Percentiles rank a stretch among this genome's conserved stretches.
These are phyloP conservation scores for Aspergillus tamarii DNA, from an alignment of 2,329 filamentous ascomycete genomes.

Conservation along the genomic window DNA sequence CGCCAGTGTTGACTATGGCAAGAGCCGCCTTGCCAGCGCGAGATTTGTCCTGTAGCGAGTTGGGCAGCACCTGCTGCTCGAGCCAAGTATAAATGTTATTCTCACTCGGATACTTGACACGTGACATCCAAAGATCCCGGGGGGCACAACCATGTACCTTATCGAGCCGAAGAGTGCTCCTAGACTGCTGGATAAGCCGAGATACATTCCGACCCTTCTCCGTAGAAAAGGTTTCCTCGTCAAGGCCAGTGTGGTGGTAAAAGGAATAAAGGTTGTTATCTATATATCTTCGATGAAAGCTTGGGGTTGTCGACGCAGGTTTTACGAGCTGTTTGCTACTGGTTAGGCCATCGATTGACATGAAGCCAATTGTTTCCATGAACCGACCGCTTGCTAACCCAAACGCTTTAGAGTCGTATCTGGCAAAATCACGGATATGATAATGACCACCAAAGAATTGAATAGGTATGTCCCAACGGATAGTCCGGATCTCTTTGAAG, in stretches of 20 bases:
- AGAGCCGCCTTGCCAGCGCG: constrained; percentile 65
- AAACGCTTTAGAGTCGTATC: constrained; percentile 76
- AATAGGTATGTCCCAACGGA: constrained; percentile 81
- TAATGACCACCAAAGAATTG: constrained; percentile 90
- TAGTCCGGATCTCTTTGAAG: constrained; percentile 74
- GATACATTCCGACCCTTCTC: constrained; percentile 73
- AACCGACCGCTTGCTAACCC: constrained; percentile 88
- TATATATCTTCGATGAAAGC: constrained; percentile 81
- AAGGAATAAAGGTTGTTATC: constrained; percentile 90
- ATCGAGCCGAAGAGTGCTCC: constrained; percentile 73
- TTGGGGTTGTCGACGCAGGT: constrained; percentile 43
- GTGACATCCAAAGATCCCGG: constrained; percentile 77
- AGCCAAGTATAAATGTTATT: constrained; percentile 84
- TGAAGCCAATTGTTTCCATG: constrained; percentile 93
- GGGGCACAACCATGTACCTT: constrained; percentile 81
- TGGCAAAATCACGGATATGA: constrained; percentile 82
- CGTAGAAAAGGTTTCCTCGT: constrained; percentile 74
- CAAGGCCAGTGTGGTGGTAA: constrained; percentile 76
- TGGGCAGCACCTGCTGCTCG: constrained; percentile 72
- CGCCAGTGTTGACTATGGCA: constrained; percentile 84
- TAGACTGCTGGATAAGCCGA: constrained; percentile 68
- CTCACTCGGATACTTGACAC: constrained; percentile 71
- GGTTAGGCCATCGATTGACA: constrained; percentile 74
- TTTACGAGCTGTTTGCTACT: constrained; percentile 40
- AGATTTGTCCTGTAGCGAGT: constrained; percentile 60